phyloP scores from a whole-genome alignment of 78 protist species.

The Creolimax fragrantissima region DNA sequence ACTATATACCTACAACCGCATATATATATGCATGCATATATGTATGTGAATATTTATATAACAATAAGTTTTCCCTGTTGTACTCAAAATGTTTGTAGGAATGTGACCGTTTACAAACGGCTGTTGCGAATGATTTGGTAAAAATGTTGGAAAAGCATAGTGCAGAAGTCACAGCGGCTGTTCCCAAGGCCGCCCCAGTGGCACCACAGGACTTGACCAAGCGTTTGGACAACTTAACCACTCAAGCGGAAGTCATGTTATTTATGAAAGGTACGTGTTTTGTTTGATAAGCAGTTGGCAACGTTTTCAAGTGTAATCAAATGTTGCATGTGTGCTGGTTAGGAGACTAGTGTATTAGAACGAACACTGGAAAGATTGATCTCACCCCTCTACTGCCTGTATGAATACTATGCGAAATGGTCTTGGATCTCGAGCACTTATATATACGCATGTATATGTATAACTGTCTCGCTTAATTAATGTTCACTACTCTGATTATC shows the following conservation, averaged over 20 bases:
- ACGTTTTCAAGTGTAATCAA: too few relatives aligned
- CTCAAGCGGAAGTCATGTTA: slow-evolving; percentile 49
- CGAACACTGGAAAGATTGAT: background rate
- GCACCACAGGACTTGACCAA: slow-evolving; percentile 28
- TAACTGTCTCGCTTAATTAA: background rate
- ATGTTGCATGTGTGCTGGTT: background rate
- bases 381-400: background rate
- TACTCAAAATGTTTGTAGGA: background rate
- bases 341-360: background rate
- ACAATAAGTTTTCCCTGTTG: background rate
- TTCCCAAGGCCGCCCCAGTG: background rate
- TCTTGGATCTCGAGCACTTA: background rate
- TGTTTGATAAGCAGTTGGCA: too few relatives aligned
- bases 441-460: background rate
- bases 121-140: background rate
- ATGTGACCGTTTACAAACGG: background rate
- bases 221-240: slow-evolving; percentile 35
- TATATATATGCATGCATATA: background rate
- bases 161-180: background rate
- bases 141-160: background rate
- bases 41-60: background rate
- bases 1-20: background rate
- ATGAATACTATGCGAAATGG: background rate
- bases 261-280: slow-evolving; percentile 73
- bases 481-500: background rate